Evolutionary conservation across 2,329 filamentous ascomycete genomes (phyloP).

Genomic region (Penicillium olsonii): DNA sequence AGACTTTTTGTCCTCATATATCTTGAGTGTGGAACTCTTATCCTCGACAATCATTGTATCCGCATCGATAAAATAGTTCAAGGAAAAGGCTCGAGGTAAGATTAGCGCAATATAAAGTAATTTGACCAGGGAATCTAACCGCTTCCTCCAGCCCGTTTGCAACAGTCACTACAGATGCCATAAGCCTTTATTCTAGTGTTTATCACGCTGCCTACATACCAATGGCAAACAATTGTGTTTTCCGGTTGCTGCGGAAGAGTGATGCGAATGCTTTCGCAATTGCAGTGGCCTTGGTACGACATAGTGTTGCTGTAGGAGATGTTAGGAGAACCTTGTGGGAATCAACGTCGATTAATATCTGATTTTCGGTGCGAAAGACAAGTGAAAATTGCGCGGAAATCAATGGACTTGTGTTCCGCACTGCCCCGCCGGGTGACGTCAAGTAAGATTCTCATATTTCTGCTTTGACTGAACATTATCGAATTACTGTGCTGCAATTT

Average conservation of each 20-base stretch:
- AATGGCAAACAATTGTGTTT: conserved; percentile 23
- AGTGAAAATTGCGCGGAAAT: not conserved
- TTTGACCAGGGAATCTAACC: conserved; percentile 8
- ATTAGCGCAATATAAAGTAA: not conserved
- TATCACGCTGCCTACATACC: conserved; percentile 10
- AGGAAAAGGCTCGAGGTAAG: conserved; percentile 20
- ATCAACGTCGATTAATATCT: not conserved
- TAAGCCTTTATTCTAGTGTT: not conserved
- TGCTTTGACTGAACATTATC: no score
- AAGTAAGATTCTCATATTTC: no score
- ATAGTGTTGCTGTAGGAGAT: conserved; percentile 4
- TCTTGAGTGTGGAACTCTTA: conserved; percentile 7
- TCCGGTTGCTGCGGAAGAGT: conserved; percentile 21
- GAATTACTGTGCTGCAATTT: no score
- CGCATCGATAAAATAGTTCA: conserved; percentile 25
- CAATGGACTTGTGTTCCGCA: not conserved
- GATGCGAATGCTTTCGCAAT: conserved; percentile 24
- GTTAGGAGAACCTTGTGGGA: not conserved
- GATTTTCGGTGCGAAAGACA: no score
- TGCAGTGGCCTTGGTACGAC: conserved; percentile 28
- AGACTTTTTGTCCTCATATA: conserved; percentile 20
- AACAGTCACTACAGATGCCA: conserved; percentile 15
- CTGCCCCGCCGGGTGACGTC: not conserved
- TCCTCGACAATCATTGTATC: conserved; percentile 22
- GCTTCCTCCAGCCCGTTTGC: conserved; percentile 22